Evolutionary conservation across 176 grass and related monocot species (phyloP).

Genomic region (Oryza coarctata): DNA sequence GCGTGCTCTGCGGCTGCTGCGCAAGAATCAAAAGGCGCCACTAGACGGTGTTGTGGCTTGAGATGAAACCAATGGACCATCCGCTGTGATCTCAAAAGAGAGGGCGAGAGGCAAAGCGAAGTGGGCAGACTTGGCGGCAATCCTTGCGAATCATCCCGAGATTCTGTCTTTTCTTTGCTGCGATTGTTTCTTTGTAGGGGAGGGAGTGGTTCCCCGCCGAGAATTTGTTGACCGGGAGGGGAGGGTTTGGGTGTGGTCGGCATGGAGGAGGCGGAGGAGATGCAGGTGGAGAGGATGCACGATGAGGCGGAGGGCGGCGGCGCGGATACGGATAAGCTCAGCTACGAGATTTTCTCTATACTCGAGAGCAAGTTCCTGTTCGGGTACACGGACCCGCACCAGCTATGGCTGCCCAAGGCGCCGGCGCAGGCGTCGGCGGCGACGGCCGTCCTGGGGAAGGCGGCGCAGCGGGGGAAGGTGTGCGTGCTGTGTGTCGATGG

Average conservation of each 20-base stretch:
- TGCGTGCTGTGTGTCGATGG: conserved; percentile 89
- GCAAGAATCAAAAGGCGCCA: conserved; percentile 41
- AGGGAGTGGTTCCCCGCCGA: neutral
- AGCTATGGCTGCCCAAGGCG: conserved; percentile 45
- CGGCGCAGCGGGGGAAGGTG: conserved; percentile 75
- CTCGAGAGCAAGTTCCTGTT: conserved; percentile 99
- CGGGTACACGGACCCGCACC: conserved; percentile 79
- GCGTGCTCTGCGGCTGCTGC: conserved; percentile 68
- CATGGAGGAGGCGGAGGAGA: conserved; percentile 78
- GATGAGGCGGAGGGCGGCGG: conserved; percentile 31
- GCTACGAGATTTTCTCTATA: conserved; percentile 98
- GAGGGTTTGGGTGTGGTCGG: neutral
- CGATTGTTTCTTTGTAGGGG: conserved; percentile 24
- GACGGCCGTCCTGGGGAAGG: neutral
- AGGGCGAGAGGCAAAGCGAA: neutral
- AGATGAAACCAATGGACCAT: neutral
- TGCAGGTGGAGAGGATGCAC: conserved; percentile 72
- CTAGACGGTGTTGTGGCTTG: neutral
- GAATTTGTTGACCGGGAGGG: neutral
- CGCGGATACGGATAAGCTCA: conserved; percentile 83
- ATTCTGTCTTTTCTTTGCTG: conserved; percentile 19
- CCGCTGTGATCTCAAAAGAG: conserved; percentile 30
- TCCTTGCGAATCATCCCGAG: conserved; percentile 36
- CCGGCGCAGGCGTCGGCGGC: conserved; percentile 19
- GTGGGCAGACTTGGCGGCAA: conserved; percentile 10